Evolutionary conservation across 345 rosid species (phyloP).

Genomic region (Gossypioides kirkii): DNA sequence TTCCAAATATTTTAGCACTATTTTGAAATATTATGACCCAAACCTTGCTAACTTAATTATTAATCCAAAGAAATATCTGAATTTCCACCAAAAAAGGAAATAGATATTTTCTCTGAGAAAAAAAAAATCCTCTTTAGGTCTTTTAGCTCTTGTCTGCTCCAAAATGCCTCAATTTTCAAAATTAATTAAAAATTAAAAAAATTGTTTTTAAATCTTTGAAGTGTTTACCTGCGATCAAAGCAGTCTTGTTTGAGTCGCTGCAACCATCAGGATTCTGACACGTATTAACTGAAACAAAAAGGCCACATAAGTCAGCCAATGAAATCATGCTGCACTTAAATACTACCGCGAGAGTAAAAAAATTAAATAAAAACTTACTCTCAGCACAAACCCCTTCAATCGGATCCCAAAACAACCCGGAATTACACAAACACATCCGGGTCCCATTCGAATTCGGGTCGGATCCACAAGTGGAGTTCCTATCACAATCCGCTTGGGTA

Average conservation of each 20-base stretch:
- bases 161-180: not conserved
- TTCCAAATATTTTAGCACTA: too few species aligned
- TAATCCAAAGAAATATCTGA: too few species aligned
- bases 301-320: not conserved
- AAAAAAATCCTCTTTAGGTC: not conserved
- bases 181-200: too few species aligned
- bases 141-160: not conserved
- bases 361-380: not conserved
- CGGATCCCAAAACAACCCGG: slow-evolving; percentile 2
- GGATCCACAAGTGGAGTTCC: slow-evolving; percentile 11
- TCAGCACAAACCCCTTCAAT: slow-evolving; percentile 18
- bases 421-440: slow-evolving; percentile 12
- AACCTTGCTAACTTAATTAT: too few species aligned
- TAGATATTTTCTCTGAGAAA: not conserved
- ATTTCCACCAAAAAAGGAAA: too few species aligned
- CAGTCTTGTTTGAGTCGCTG: slow-evolving; percentile 23
- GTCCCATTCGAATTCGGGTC: slow-evolving; percentile 4
- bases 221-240: slow-evolving; percentile 39
- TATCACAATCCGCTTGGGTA: not conserved
- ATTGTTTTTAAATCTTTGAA: too few species aligned
- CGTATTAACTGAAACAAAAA: slow-evolving; percentile 20
- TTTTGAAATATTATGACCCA: too few species aligned
- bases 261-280: slow-evolving; percentile 41
- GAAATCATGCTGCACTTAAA: slow-evolving; percentile 22
- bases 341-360: not conserved